phyloP scores from a whole-genome alignment of 1,284 basidiomycete genomes.

The Microbotryum saponariae region DNA sequence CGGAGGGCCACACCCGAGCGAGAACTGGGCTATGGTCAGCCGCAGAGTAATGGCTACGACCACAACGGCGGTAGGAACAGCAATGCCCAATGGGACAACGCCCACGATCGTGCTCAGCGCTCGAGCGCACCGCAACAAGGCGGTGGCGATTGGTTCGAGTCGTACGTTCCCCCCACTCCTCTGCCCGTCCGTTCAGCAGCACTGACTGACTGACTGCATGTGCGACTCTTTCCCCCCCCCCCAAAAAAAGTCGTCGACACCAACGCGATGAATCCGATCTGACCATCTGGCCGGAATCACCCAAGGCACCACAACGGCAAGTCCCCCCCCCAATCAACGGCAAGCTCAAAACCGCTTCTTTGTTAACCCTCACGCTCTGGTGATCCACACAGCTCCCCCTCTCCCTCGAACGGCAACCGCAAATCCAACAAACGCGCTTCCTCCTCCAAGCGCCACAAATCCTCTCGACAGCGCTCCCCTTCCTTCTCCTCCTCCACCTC shows the following conservation, averaged over 20 bases:
- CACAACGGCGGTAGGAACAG: background rate
- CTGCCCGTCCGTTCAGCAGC: too few relatives aligned
- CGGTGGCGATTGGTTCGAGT: constrained; percentile 31
- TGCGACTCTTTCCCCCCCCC: too few relatives aligned
- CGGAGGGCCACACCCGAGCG: constrained; percentile 23
- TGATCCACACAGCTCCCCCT: constrained; percentile 16
- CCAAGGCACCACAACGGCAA: constrained; percentile 51
- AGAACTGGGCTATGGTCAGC: constrained; percentile 14
- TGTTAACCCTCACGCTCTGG: too few relatives aligned
- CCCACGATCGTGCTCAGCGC: background rate
- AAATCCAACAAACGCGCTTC: constrained; percentile 21
- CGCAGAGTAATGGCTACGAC: background rate
- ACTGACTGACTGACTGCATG: too few relatives aligned
- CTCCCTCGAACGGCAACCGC: constrained; percentile 14
- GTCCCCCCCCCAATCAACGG: background rate
- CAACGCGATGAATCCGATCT: constrained; percentile 59
- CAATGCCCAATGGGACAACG: background rate
- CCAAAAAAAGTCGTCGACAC: constrained; percentile 52
- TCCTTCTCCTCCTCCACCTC: constrained; percentile 49
- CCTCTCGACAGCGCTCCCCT: constrained; percentile 48
- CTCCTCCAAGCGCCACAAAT: constrained; percentile 40
- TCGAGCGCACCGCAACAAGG: constrained; percentile 2
- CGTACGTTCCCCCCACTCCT: constrained; percentile 13
- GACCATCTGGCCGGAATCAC: constrained; percentile 77
- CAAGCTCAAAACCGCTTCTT: too few relatives aligned